phyloP scores from a whole-genome alignment of 768 basidiomycete genomes.

The Termitomyces sp. region DNA sequence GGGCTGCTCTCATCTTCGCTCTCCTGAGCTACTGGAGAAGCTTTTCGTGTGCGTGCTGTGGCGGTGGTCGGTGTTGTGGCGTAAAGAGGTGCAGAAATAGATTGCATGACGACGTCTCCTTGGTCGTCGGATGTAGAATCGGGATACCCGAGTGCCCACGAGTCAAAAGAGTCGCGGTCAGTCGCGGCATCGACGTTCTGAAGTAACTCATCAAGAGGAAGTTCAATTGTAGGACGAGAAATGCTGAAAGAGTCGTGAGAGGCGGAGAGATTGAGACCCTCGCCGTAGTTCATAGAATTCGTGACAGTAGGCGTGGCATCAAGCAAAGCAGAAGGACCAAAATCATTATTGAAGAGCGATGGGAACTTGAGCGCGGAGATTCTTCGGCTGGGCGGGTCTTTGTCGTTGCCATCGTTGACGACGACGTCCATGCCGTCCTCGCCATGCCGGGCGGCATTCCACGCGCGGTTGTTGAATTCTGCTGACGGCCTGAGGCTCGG shows the following conservation, averaged over 20 bases:
- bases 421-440: constrained; percentile 12
- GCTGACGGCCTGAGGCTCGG: constrained; percentile 64
- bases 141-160: constrained; percentile 13
- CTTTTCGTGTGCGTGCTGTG: constrained; percentile 10
- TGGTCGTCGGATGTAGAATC: constrained; percentile 11
- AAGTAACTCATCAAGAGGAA: constrained; percentile 82
- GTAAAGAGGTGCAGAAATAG: constrained; percentile 3
- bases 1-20: constrained; percentile 31
- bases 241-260: constrained; percentile 57
- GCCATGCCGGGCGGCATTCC: constrained; percentile 23
- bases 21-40: constrained; percentile 19
- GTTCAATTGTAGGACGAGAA: constrained; percentile 77
- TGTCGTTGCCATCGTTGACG: constrained; percentile 28
- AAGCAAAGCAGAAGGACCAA: constrained; percentile 75
- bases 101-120: constrained; percentile 29
- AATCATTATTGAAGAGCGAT: constrained; percentile 67
- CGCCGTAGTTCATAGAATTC: constrained; percentile 72
- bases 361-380: constrained; percentile 59
- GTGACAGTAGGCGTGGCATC: constrained; percentile 65
- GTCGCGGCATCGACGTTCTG: constrained; percentile 37
- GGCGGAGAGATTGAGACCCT: constrained; percentile 53
- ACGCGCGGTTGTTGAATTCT: constrained; percentile 54
- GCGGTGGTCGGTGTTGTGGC: too few species aligned
- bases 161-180: constrained; percentile 17
- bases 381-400: constrained; percentile 32